Evolutionary conservation across 768 basidiomycete species (phyloP), one percentile per base, ranked within the genome.

Genomic region (Gloeophyllum trabeum): DNA sequence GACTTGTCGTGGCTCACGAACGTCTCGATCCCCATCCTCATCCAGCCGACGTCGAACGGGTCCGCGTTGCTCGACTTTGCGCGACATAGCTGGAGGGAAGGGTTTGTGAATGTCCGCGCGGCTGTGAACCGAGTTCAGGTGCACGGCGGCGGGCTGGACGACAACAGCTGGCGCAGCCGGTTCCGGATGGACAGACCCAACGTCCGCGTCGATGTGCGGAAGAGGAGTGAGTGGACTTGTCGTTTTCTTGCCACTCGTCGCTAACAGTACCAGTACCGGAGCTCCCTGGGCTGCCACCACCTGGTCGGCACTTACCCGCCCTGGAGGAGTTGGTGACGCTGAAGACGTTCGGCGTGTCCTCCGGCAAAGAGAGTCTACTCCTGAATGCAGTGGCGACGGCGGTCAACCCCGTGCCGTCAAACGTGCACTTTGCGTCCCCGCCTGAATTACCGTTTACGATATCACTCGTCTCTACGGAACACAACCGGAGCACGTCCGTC

Each of bases 381-480:
- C 43, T 65, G 5, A 43, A 47, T 12, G 85, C 79, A 7, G 59
- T 59, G 23, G 81, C 80, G 14, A 75, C 75, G 2, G 49, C 75
- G 14, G 52, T 80, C 30, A 68, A 86, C 48, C 82, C 82, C 7
- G 58, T 65, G 1, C 76, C 79, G 14, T 47, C 62, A 4, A 55
- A 54, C 20, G 10, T 37, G 7, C 28, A 10, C 19, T 54, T 86
- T 42, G 55, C 67, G 24, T 68, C 69, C 1, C 52, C 68, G 5
- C 81, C 81, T 1, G 51, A 69, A 2, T 53, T 87, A 0, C 81
- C 83, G 1, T 86, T 88, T 54, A 54, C 65, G 10, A 62, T 84
- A 32, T 75, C 69, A 2, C 59, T 84, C 18, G 71, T 73, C 6
- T 36, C 53, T 26, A 26, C 21, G 5, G 21, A 24, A 7, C 26